Evolutionary conservation across 2,329 filamentous ascomycete species (phyloP).

Genomic region (Pestalotiopsis sp.): DNA sequence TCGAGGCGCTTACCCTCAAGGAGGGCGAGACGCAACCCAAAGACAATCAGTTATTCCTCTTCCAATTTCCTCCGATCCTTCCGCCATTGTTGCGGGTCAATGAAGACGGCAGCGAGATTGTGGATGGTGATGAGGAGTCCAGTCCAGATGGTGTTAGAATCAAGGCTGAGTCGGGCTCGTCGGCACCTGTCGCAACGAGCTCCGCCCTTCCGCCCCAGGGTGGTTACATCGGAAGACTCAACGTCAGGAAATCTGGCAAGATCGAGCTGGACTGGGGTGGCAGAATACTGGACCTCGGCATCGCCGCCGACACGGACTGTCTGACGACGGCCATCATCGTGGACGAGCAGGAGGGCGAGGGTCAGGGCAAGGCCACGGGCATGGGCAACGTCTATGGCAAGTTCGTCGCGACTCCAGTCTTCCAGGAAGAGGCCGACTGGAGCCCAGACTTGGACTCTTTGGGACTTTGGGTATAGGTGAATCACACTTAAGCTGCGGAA

Average conservation of each 20-base stretch:
- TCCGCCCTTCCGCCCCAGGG: constrained; percentile 47
- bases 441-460: constrained; percentile 37
- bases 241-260: constrained; percentile 62
- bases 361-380: constrained; percentile 54
- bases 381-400: constrained; percentile 67
- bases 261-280: constrained; percentile 67
- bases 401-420: constrained; percentile 61
- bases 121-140: constrained; percentile 26
- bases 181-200: constrained; percentile 29
- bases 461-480: constrained; percentile 2
- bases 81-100: constrained; percentile 49
- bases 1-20: constrained; percentile 32
- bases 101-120: constrained; percentile 24
- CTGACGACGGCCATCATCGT: constrained; percentile 61
- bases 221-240: constrained; percentile 62
- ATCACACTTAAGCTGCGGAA: neutral
- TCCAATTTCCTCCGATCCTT: constrained; percentile 65
- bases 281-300: constrained; percentile 54
- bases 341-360: constrained; percentile 55
- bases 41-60: constrained; percentile 63
- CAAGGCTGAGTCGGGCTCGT: constrained; percentile 28
- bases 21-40: constrained; percentile 24
- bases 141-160: constrained; percentile 18
- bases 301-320: constrained; percentile 53
- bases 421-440: constrained; percentile 61